These are phyloP conservation scores for Hirschfeldia incana DNA, from an alignment of 345 rosid genomes.

Conservation along the genomic window DNA sequence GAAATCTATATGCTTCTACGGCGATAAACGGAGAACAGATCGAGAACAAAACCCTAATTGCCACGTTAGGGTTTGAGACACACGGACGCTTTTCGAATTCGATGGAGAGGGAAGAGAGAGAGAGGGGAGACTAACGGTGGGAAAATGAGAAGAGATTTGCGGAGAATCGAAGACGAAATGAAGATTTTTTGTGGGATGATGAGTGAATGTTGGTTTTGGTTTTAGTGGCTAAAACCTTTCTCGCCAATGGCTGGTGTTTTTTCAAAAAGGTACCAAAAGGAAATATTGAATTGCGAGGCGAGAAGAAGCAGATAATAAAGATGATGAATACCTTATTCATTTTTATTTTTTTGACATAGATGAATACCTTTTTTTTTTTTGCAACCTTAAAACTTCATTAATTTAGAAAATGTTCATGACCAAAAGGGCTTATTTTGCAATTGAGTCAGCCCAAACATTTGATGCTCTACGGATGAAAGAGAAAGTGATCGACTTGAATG, in stretches of 20 bases:
- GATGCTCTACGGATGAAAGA: no score
- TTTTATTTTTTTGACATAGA: no score
- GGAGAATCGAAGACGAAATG: slow-evolving; percentile 14
- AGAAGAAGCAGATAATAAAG: background rate
- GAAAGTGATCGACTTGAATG: no score
- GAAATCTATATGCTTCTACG: background rate
- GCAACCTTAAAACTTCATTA: no score
- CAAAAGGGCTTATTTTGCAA: no score
- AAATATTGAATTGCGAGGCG: slow-evolving; percentile 1
- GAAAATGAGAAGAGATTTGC: slow-evolving; percentile 1
- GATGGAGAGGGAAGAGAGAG: background rate
- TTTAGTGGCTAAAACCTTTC: slow-evolving; percentile 37
- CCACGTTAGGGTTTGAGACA: slow-evolving; percentile 33
- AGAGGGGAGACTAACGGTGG: slow-evolving; percentile 5
- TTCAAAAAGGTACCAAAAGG: background rate
- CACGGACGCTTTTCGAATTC: background rate
- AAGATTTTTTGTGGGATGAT: background rate
- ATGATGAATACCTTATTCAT: background rate
- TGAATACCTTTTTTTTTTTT: no score
- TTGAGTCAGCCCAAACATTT: no score
- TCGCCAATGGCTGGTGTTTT: slow-evolving; percentile 29
- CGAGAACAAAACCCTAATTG: slow-evolving; percentile 34
- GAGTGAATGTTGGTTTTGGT: background rate
- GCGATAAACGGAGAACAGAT: background rate
- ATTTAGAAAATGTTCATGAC: no score